Conservation (phyloP, 495 filamentous ascomycete species). For the Podospora sp. region DNA sequence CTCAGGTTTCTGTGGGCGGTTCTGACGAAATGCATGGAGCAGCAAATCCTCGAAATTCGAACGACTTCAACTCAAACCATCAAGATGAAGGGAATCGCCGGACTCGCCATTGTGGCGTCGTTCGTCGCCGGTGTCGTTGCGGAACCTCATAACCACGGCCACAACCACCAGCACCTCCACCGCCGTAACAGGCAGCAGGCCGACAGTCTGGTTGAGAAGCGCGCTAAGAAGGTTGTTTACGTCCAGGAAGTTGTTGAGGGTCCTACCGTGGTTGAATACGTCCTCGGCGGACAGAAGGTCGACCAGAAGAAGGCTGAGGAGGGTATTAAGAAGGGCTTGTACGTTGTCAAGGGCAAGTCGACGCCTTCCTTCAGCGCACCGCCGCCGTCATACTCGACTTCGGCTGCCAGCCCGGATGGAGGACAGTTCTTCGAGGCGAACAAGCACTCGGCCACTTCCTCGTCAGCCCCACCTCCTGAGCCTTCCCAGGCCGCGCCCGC, state of each 20-base stretch:
- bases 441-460: slow-evolving; percentile 24
- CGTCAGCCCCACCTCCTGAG: slow-evolving; percentile 26
- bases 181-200: slow-evolving; percentile 40
- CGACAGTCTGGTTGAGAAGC: slow-evolving; percentile 40
- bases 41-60: background rate
- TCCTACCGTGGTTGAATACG: slow-evolving; percentile 61
- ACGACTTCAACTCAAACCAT: background rate
- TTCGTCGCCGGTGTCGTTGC: slow-evolving; percentile 45
- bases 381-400: slow-evolving; percentile 32
- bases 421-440: slow-evolving; percentile 41
- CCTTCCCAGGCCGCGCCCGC: slow-evolving; percentile 31
- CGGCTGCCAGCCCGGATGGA: slow-evolving; percentile 21
- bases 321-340: slow-evolving; percentile 61
- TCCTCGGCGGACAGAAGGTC: slow-evolving; percentile 60
- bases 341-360: slow-evolving; percentile 52
- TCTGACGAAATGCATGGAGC: background rate
- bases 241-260: slow-evolving; percentile 42
- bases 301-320: slow-evolving; percentile 58
- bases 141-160: slow-evolving; percentile 51
- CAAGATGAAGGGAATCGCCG: slow-evolving; percentile 52
- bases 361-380: slow-evolving; percentile 48
- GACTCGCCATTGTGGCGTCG: slow-evolving; percentile 52
- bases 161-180: slow-evolving; percentile 42
- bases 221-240: slow-evolving; percentile 38
- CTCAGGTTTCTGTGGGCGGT: background rate